Evolutionary conservation across 73 alveolate species (phyloP), one percentile per base, ranked within the genome.

Genomic region (Tetrahymena borealis): DNA sequence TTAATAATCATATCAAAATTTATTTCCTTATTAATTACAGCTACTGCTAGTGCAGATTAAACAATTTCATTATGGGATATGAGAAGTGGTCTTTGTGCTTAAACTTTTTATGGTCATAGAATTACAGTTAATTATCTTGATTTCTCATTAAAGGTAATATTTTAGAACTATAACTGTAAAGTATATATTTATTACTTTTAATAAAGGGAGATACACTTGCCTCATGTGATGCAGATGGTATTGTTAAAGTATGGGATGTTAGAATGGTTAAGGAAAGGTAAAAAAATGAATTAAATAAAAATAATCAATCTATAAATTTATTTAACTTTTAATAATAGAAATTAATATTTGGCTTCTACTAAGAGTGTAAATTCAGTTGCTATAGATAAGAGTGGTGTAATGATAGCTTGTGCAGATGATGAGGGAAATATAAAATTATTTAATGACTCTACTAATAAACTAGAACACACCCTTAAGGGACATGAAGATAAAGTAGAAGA

Each of bases 151-250:
- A 90, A 90, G 93, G 93, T 77, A 33, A 15, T n/a, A 20, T n/a
- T n/a, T 6, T 11, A 37, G 7, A 77, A 33, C 39, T 28, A 77
- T 37, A 6, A 77, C 7, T 6, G 90, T 77, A 37, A 33, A 10
- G 24, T 77, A 28, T 77, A 28, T 11, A 10, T 77, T 37, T 11
- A 7, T 77, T 13, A 28, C 90, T 6, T 8, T 37, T 24, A 15
- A 11, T 11, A 93, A n/a, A 97, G 91, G 99, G 99, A 32, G 99
- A 98, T 92, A 78, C 96, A 9, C 97, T 99, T 35, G 99, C 99
- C 28, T 97, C 99, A n/a, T 96, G 99, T 77, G 99, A 99, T 95
- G 99, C 99, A 18, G 99, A 99, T 95, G 99, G 99, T 90, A 98
- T 98, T 38, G 98, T 98, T 33, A 98, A 98, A 96, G 94, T 99